Conservation (phyloP, 345 rosid genomes). For the Hypericum androsaemum region DNA sequence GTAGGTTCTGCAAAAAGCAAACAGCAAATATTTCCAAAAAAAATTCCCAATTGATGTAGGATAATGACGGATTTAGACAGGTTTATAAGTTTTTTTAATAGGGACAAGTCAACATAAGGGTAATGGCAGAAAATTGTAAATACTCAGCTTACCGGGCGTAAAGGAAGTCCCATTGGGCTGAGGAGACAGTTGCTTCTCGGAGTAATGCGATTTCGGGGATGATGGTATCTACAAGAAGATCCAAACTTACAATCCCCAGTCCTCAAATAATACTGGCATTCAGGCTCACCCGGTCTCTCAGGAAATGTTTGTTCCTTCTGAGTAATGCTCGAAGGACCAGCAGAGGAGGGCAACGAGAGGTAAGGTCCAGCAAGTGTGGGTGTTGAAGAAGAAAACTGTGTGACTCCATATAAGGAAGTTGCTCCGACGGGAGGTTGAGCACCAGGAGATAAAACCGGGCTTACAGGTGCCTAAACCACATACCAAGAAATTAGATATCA, state of each 20-base stretch:
- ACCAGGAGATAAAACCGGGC: conserved; percentile 22
- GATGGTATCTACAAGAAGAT: conserved; percentile 20
- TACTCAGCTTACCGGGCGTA: conserved; percentile 17
- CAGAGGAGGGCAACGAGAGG: conserved; percentile 9
- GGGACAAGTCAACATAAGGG: too few species aligned
- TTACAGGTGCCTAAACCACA: conserved; percentile 18
- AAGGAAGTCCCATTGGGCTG: conserved; percentile 22
- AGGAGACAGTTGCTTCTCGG: conserved; percentile 18
- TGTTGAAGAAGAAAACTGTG: conserved; percentile 15
- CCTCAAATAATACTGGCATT: conserved; percentile 20
- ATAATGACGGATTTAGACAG: too few species aligned
- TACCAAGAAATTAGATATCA: background rate
- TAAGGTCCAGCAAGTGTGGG: conserved; percentile 13
- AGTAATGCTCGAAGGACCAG: conserved; percentile 6
- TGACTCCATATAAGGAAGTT: conserved; percentile 18
- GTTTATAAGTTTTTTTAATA: too few species aligned
- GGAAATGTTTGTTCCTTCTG: conserved; percentile 17
- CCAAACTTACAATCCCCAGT: conserved; percentile 25
- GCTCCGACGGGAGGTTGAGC: conserved; percentile 21
- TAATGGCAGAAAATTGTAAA: too few species aligned
- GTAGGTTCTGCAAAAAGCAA: too few species aligned
- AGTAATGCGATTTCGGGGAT: conserved; percentile 14
- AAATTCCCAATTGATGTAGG: too few species aligned
- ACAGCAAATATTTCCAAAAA: too few species aligned
- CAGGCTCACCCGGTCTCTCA: conserved; percentile 25